Base-by-base conservation (phyloP, 1,284 basidiomycete species). In the Trametes hirsuta region DNA sequence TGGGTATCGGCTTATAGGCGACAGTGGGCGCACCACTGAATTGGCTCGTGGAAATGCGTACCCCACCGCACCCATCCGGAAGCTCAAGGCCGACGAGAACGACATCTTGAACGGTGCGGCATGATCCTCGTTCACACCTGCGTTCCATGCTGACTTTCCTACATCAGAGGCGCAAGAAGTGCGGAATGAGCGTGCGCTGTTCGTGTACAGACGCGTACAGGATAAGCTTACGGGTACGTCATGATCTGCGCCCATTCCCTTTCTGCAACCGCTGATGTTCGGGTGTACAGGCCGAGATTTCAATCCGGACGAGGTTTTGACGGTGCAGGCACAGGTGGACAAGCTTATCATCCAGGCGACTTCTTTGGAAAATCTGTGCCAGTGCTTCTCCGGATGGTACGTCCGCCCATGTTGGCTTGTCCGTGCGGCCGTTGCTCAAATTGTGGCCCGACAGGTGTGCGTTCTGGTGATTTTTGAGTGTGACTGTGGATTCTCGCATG, bases 311-410 rank as follows among this genome's bases (percentile, higher is more conserved):
- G 78, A 86, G 47, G 79, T 83, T 3, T 80, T 98, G 55, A 79
- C 82, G 25, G 91, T 97, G 24, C 79, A 83, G 47, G 83, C 82
- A 18, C 95, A 98, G 74, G 94, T 97, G 21, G 93, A 95, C 71
- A 91, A 91, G 72, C 81, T 98, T 53, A 97, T 98, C 65, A 81
- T 87, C 61, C 94, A 97, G 74, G 94, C 95, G 6, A 97, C 92
- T 6, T 90, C 91, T 11, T 79, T 97, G 47, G 95, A 97, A 75
- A 97, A 97, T 73, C 84, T 98, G 2, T 97, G 94, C 74, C 94
- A 96, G 71, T 95, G 93, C 69, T 98, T 97, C 79, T 94, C 95
- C 63, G 95, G 95, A 74, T 97, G 95, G 96, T 93, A 74, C 62
- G 80, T 69, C 6, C 14, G 2, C 37, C 24, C 47, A 21, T 18